Base-by-base conservation (phyloP, 1,284 basidiomycete species). In the Sporisorium scitamineum region DNA sequence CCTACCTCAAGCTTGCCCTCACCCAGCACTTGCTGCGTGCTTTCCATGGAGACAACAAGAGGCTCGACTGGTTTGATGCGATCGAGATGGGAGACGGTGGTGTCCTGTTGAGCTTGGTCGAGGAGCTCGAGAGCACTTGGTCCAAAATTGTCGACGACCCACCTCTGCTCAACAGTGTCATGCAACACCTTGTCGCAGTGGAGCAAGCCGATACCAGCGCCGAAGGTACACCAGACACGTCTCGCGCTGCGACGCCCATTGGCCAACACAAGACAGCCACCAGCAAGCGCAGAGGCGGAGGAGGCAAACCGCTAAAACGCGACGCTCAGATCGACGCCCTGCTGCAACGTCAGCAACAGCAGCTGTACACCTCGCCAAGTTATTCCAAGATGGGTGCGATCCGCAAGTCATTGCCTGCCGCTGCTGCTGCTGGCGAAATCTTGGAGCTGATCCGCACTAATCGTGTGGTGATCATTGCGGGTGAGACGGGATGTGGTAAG, bases 1-100 rank as follows among this genome's bases (percentile, higher is more conserved):
- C 94, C 0, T 97, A 97, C 85, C 88, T 97, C 70, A 91, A 93
- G 34, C 89, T 97, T 0, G 91, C 96, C 78, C 88, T 97, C 18
- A 89, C 94, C n/a, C 89, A 90, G 2, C 87, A 88, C 42, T 87
- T 86, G 29, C 56, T 79, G 20, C 59, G 72, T 42, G 61, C 62
- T 37, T 79, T 65, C 48, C 58, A 51, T 51, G 71, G 71, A 24
- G 72, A 70, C 50, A 54, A 74, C 55, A 84, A 86, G 54, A 74
- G 86, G 16, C 88, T 88, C 2, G 88, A 89, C 55, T 86, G 89
- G 71, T 80, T 80, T 24, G 87, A 87, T 7, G 89, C 93, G 27
- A 82, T 91, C 20, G 90, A 92, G 70, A 85, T 88, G 0, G 92
- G 90, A 0, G 90, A 92, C 34, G 89, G 89, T 72, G 92, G 92